phyloP scores from a whole-genome alignment of 1,139 yeast species.

The Saccharomycopsis hybrid region DNA sequence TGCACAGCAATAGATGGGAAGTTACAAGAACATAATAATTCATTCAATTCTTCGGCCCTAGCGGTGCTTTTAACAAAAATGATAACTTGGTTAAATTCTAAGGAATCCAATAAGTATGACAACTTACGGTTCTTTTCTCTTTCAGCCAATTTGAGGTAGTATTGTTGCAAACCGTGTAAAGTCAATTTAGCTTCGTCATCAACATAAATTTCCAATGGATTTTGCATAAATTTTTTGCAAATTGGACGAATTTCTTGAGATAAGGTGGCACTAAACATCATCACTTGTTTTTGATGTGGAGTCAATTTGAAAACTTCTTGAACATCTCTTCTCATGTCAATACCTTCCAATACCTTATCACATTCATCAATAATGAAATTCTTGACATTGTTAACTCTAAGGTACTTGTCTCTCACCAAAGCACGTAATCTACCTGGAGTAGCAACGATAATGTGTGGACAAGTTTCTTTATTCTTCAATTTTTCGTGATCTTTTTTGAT shows the following conservation, averaged over 20 bases:
- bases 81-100: constrained; percentile 97
- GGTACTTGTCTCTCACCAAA: constrained; percentile 81
- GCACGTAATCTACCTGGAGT: constrained; percentile 98
- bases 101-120: constrained; percentile 85
- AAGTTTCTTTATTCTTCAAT: constrained; percentile 85
- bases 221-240: constrained; percentile 97
- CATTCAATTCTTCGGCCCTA: constrained; percentile 90
- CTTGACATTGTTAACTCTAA: constrained; percentile 84
- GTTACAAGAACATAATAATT: constrained; percentile 83
- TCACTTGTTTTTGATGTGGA: constrained; percentile 97
- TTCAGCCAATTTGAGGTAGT: constrained; percentile 83
- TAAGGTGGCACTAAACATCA: constrained; percentile 98
- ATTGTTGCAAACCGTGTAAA: constrained; percentile 96
- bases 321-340: constrained; percentile 97
- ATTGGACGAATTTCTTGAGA: constrained; percentile 93
- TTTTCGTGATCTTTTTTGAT: constrained; percentile 81
- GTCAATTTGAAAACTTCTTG: constrained; percentile 97
- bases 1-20: constrained; percentile 98
- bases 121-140: constrained; percentile 90
- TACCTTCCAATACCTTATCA: constrained; percentile 90
- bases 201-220: constrained; percentile 93
- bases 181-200: constrained; percentile 98
- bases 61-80: constrained; percentile 89
- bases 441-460: constrained; percentile 96
- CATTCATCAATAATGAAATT: constrained; percentile 97